Evolutionary conservation across 2,329 filamentous ascomycete species (phyloP).

Genomic region (Colletotrichum godetiae): DNA sequence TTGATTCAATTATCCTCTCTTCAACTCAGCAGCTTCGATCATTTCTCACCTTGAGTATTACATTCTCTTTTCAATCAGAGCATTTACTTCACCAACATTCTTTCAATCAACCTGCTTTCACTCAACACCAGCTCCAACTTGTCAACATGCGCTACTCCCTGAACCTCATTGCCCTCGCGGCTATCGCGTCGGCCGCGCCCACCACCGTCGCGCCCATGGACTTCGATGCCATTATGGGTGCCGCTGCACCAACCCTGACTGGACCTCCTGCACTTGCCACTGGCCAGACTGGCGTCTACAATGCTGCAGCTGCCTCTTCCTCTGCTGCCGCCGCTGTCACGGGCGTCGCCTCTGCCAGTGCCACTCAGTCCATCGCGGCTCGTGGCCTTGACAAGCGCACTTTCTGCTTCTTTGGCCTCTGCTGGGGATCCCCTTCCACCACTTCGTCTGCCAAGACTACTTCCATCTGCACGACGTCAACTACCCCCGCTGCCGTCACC

Average conservation of each 20-base stretch:
- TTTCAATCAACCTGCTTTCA: not conserved
- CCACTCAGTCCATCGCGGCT: conserved; percentile 12
- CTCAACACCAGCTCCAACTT: not conserved
- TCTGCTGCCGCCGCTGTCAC: conserved; percentile 4
- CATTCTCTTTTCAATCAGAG: not conserved
- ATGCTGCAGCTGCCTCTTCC: not conserved
- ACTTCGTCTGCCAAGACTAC: not conserved
- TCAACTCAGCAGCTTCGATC: conserved; percentile 20
- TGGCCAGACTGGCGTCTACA: conserved; percentile 19
- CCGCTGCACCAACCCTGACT: not conserved
- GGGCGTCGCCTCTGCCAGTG: conserved; percentile 21
- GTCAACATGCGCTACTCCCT: conserved; percentile 16
- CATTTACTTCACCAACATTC: not conserved
- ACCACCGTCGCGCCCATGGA: conserved; percentile 1
- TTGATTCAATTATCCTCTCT: not conserved
- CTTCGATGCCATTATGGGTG: conserved; percentile 11
- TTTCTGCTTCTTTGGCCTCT: conserved; percentile 15
- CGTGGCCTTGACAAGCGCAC: conserved; percentile 1
- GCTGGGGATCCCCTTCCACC: not conserved
- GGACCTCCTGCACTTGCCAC: conserved; percentile 18
- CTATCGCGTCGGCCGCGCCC: conserved; percentile 18
- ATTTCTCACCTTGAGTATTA: not conserved
- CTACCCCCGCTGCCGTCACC: not conserved
- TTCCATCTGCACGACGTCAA: not conserved
- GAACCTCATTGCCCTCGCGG: conserved; percentile 23